These are phyloP conservation scores for Candida mattraensis DNA, from an alignment of 805 yeast genomes.

Conservation along the genomic window DNA sequence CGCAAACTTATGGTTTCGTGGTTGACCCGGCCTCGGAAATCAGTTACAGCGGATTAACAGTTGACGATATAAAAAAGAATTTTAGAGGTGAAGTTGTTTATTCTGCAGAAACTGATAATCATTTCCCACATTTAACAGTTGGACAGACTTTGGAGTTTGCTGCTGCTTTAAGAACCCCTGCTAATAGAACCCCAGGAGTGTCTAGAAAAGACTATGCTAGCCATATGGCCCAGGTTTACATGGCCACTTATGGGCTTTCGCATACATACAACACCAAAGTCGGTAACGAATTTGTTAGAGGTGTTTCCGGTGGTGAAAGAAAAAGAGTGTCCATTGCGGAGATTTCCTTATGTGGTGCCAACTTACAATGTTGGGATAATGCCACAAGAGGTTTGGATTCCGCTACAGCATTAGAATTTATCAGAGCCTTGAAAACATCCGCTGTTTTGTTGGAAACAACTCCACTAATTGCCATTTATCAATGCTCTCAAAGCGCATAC, in stretches of 20 bases:
- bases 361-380: conserved; percentile 62
- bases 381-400: conserved; percentile 73
- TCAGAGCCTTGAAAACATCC: conserved; percentile 55
- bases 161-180: conserved; percentile 60
- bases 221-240: conserved; percentile 45
- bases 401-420: conserved; percentile 67
- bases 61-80: conserved; percentile 47
- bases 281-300: conserved; percentile 63
- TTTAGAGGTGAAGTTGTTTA: conserved; percentile 70
- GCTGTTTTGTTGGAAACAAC: conserved; percentile 51
- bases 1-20: conserved; percentile 60
- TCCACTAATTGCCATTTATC: conserved; percentile 52
- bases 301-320: conserved; percentile 69
- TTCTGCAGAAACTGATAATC: conserved; percentile 67
- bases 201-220: conserved; percentile 53
- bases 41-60: conserved; percentile 55
- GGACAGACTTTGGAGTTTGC: conserved; percentile 65
- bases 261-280: conserved; percentile 59
- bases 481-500: conserved; percentile 45
- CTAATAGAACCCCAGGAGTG: conserved; percentile 60
- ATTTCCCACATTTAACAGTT: conserved; percentile 68
- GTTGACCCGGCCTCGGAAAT: conserved; percentile 46
- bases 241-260: conserved; percentile 33
- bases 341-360: conserved; percentile 38
- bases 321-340: conserved; percentile 66